These are phyloP conservation scores for Mangifera indica DNA, from an alignment of 345 rosid species.

Conservation along the genomic window DNA sequence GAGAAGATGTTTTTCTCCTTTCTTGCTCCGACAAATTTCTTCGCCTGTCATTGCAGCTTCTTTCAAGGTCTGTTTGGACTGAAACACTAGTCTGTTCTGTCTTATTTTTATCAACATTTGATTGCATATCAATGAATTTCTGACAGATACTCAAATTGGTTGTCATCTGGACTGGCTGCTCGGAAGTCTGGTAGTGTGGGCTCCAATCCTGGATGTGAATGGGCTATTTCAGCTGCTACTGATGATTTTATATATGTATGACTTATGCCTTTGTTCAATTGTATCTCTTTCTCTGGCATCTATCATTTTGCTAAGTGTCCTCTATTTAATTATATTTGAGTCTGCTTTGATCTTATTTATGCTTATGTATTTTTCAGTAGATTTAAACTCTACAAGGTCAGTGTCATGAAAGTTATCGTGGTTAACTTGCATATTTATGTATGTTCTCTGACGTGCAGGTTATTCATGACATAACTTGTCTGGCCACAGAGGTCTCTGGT, in stretches of 20 bases:
- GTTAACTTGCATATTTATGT: slow-evolving; percentile 26
- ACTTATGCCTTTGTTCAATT: slow-evolving; percentile 21
- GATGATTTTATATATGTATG: slow-evolving; percentile 87
- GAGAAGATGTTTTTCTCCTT: slow-evolving; percentile 82
- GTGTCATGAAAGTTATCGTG: not conserved
- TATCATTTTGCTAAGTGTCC: not conserved
- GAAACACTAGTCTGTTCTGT: not conserved
- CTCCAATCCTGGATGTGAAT: slow-evolving; percentile 71
- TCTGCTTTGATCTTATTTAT: not conserved
- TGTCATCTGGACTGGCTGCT: slow-evolving; percentile 75
- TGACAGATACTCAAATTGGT: slow-evolving; percentile 77
- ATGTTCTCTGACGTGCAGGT: slow-evolving; percentile 55
- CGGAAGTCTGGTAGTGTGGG: slow-evolving; percentile 50
- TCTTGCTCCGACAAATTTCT: slow-evolving; percentile 96
- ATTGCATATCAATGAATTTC: slow-evolving; percentile 11
- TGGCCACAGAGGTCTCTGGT: slow-evolving; percentile 65
- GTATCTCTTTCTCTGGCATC: slow-evolving; percentile 13
- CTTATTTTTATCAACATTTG: slow-evolving; percentile 4
- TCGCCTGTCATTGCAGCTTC: slow-evolving; percentile 91
- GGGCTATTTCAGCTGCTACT: slow-evolving; percentile 77
- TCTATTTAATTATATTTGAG: too few relatives aligned
- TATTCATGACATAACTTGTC: slow-evolving; percentile 71
- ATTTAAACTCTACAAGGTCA: not conserved
- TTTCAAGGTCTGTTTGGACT: slow-evolving; percentile 62
- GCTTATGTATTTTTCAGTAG: not conserved